Percentiles rank a stretch among this genome's conserved stretches.
Conservation (phyloP, 139 green algal species). For the Chlamydomonas incerta region DNA sequence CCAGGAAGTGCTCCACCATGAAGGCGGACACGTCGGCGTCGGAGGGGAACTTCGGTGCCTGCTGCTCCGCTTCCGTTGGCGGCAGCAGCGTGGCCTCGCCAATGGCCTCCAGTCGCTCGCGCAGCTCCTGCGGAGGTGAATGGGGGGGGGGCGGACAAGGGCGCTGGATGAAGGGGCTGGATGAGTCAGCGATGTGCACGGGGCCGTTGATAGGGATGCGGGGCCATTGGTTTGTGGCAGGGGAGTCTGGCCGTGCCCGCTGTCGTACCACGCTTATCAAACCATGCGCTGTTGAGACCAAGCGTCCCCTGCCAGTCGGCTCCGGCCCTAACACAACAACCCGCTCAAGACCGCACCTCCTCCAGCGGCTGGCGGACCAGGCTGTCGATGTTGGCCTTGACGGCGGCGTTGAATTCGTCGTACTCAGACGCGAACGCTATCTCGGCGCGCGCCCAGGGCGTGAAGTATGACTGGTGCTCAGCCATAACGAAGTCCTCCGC, state of each 20-base stretch:
- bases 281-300: too few relatives aligned
- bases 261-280: neutral
- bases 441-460: conserved; percentile 50
- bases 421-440: conserved; percentile 43
- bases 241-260: neutral
- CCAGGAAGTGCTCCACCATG: conserved; percentile 44
- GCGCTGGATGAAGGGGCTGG: too few relatives aligned
- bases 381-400: conserved; percentile 40
- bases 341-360: conserved; percentile 29
- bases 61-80: conserved; percentile 23
- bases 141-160: too few relatives aligned
- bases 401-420: conserved; percentile 50
- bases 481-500: conserved; percentile 43
- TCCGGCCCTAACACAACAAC: neutral
- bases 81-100: conserved; percentile 38
- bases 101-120: conserved; percentile 21
- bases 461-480: conserved; percentile 32
- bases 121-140: conserved; percentile 38
- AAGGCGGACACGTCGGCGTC: conserved; percentile 7
- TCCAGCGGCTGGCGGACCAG: conserved; percentile 32
- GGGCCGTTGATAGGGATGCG: too few relatives aligned
- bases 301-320: too few relatives aligned
- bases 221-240: neutral
- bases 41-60: neutral
- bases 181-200: too few relatives aligned